Base-by-base conservation (phyloP, 345 rosid genomes). In the Trapa incisa region DNA sequence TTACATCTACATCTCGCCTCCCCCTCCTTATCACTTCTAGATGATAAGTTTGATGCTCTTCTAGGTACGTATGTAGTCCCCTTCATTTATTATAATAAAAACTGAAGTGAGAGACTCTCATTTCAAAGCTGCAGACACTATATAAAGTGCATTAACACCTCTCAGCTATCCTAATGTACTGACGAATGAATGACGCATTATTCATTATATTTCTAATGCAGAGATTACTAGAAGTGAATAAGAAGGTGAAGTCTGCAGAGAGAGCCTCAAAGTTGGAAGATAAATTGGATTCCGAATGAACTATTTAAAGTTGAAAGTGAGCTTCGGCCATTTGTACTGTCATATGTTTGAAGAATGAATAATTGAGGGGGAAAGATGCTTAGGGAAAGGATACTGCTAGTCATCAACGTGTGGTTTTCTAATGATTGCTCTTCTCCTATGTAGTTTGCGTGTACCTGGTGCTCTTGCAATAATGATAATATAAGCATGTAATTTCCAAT, bases 21-120 rank as follows among this genome's bases (percentile, higher is more conserved):
- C 87, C 72, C 88, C 89, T 67, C 87, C 89, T 68, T 29, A 80
- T 78, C 86, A 77, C 87, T 79, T 80, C 81, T 82, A 77, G 75
- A 69, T 9, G 9, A 56, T 13, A 42, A 37, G 47, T 57, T 37
- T 61, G 52, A 35, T 29, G 15, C 58, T 47, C 50, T 66, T 47
- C 72, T 47, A 41, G 50, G 52, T 65, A 65, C 66, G 66, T 37
- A n/a, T 29, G 43, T 6, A 42, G 17, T 7, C 1, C 2, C 17
- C 33, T 15, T 38, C 16, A 48, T 38, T 54, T 35, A 54, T 0
- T 52, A 52, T 52, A 0, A 22, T 22, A 22, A 14, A 15, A 3
- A 8, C 15, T 15, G 22, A 45, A 45, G 48, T 45, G 48, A 60
- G 13, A 9, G 5, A 32, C 35, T 56, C 13, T 56, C n/a, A 22